Conservation (phyloP, 352 stramenopile species). For the Saprolegnia diclina region DNA sequence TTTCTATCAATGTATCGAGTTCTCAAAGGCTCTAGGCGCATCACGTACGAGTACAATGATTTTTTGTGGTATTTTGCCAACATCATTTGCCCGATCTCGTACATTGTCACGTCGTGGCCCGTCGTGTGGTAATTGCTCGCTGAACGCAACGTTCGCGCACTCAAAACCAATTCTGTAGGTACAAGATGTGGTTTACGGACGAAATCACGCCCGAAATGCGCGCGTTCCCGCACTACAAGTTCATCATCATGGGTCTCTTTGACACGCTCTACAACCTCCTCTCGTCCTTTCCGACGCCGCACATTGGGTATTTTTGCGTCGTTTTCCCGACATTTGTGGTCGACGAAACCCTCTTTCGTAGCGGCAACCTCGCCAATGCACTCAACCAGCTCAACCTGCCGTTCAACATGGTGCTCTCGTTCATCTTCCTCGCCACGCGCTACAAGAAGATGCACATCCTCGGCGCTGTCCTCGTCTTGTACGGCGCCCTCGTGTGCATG, state of each 20-base stretch:
- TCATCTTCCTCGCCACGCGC: conserved; percentile 25
- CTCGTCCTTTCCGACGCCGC: conserved; percentile 27
- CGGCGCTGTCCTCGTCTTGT: conserved; percentile 29
- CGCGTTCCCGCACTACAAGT: conserved; percentile 30
- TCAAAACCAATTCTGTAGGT: not conserved
- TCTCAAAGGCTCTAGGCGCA: no score
- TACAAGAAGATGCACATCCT: conserved; percentile 28
- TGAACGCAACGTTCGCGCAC: not conserved
- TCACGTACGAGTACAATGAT: conserved; percentile 28
- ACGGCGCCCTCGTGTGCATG: conserved; percentile 29
- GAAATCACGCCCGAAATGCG: conserved; percentile 30
- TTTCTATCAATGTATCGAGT: not conserved
- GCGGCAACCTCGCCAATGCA: conserved; percentile 28
- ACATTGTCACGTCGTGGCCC: conserved; percentile 30
- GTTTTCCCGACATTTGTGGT: not conserved
- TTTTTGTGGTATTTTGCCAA: conserved; percentile 31
- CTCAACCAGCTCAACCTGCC: conserved; percentile 29
- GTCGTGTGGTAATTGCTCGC: conserved; percentile 20
- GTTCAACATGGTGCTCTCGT: conserved; percentile 30
- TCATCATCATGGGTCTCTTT: conserved; percentile 31
- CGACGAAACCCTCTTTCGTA: not conserved
- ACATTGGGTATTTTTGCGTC: conserved; percentile 24
- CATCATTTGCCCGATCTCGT: conserved; percentile 31
- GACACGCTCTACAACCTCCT: conserved; percentile 33
- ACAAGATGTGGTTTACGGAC: conserved; percentile 12